Evolutionary conservation across 805 yeast genomes (phyloP).

Genomic region (Ogataea methanolica): DNA sequence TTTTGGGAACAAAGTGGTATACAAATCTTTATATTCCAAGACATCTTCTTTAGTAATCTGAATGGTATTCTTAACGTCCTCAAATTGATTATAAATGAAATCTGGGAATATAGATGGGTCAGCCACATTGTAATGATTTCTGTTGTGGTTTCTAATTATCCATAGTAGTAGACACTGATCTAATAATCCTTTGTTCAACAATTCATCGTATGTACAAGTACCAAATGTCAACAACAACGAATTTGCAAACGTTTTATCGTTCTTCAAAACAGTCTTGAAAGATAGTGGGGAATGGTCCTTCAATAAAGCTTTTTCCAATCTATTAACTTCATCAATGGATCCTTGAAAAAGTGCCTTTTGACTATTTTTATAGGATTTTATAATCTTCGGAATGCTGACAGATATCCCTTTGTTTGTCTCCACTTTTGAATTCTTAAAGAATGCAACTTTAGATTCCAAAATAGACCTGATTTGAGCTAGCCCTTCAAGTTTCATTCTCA

Average conservation of each 20-base stretch:
- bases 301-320: conserved; percentile 42
- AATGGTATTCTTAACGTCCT: conserved; percentile 28
- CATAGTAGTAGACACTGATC: conserved; percentile 60
- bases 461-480: conserved; percentile 48
- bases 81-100: conserved; percentile 37
- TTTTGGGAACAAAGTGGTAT: conserved; percentile 38
- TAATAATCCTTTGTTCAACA: conserved; percentile 42
- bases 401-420: conserved; percentile 18
- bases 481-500: conserved; percentile 60
- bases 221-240: conserved; percentile 57
- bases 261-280: conserved; percentile 40
- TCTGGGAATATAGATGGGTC: conserved; percentile 41
- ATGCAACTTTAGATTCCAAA: conserved; percentile 43
- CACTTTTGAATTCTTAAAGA: conserved; percentile 32
- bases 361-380: conserved; percentile 42
- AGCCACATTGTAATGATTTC: conserved; percentile 27
- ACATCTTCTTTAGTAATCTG: conserved; percentile 48
- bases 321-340: conserved; percentile 41
- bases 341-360: conserved; percentile 45
- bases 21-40: conserved; percentile 46
- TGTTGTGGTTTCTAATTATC: conserved; percentile 56
- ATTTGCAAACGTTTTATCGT: conserved; percentile 38
- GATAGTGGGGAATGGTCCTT: conserved; percentile 46
- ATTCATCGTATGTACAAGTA: conserved; percentile 46
- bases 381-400: conserved; percentile 24